Conservation (phyloP, 1,139 yeast genomes). For the Geotrichum fermentans region DNA sequence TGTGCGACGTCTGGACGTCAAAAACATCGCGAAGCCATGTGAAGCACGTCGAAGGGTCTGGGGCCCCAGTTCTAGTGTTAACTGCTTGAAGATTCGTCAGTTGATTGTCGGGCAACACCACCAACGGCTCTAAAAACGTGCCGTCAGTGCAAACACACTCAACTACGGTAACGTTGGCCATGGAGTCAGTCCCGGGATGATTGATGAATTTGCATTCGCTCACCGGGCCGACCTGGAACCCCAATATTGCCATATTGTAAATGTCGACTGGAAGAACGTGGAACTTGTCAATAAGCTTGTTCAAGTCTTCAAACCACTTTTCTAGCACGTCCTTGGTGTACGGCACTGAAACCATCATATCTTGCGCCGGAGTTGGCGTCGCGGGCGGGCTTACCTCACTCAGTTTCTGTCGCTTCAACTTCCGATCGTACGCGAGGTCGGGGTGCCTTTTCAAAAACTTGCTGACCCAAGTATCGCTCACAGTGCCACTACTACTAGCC, state of each 20-base stretch:
- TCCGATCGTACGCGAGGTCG: slow-evolving; percentile 11
- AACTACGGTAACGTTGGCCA: neutral
- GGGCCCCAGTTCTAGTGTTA: neutral
- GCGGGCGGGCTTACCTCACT: neutral
- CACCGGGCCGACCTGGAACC: slow-evolving; percentile 3
- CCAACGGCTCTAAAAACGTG: slow-evolving; percentile 1
- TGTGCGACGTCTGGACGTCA: neutral
- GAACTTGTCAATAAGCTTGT: slow-evolving; percentile 4
- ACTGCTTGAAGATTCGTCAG: neutral
- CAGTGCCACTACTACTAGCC: neutral
- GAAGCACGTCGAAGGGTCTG: neutral
- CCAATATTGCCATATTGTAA: slow-evolving; percentile 9
- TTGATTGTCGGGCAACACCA: neutral
- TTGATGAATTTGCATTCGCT: neutral
- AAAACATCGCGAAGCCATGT: slow-evolving; percentile 7
- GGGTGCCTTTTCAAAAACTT: slow-evolving; percentile 15
- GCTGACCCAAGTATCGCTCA: slow-evolving; percentile 16
- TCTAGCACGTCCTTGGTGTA: neutral
- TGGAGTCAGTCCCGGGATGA: neutral
- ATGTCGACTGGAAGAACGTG: slow-evolving; percentile 3
- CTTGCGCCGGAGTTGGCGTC: neutral
- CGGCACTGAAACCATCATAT: too few species aligned
- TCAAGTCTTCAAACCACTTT: slow-evolving; percentile 10
- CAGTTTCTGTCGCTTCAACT: neutral
- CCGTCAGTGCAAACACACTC: slow-evolving; percentile 14